Percentiles rank a stretch among this genome's conserved stretches.
phyloP scores from a whole-genome alignment of 2,329 filamentous ascomycete species.

The Colletotrichum theobromicola region DNA sequence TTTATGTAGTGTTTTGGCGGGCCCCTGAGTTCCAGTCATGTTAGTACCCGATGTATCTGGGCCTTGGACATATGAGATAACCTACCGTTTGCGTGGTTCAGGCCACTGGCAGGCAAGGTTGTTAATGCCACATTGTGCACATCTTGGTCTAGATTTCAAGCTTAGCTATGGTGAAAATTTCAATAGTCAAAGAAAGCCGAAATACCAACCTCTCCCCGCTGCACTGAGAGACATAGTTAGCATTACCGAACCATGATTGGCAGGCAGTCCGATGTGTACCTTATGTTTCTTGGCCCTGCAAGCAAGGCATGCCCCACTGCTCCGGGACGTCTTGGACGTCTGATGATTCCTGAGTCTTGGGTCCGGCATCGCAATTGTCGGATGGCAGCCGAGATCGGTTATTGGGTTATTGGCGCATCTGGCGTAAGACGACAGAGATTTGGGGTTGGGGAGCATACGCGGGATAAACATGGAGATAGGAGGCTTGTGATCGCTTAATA shows the following conservation, averaged over 20 bases:
- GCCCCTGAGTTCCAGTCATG: neutral
- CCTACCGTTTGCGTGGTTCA: conserved; percentile 17
- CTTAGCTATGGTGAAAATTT: neutral
- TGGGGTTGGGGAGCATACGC: neutral
- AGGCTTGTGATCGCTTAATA: neutral
- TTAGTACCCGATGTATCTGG: neutral
- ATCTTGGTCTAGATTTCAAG: neutral
- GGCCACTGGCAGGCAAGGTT: conserved; percentile 16
- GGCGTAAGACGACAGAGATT: neutral
- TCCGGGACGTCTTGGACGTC: neutral
- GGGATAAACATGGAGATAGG: neutral
- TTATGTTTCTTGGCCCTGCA: conserved; percentile 18
- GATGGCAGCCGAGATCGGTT: neutral
- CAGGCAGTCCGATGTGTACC: neutral
- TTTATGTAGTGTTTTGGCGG: conserved; percentile 15
- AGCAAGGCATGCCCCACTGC: conserved; percentile 10
- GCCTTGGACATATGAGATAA: neutral
- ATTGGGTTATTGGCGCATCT: neutral
- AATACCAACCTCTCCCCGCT: conserved; percentile 8
- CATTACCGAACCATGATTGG: neutral
- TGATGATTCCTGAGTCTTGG: neutral
- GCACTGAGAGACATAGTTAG: neutral
- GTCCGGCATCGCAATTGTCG: neutral
- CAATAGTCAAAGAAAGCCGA: neutral
- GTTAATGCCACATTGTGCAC: conserved; percentile 17